These are phyloP conservation scores for Arachis monticola DNA, from an alignment of 331 rosid genomes.

Conservation along the genomic window DNA sequence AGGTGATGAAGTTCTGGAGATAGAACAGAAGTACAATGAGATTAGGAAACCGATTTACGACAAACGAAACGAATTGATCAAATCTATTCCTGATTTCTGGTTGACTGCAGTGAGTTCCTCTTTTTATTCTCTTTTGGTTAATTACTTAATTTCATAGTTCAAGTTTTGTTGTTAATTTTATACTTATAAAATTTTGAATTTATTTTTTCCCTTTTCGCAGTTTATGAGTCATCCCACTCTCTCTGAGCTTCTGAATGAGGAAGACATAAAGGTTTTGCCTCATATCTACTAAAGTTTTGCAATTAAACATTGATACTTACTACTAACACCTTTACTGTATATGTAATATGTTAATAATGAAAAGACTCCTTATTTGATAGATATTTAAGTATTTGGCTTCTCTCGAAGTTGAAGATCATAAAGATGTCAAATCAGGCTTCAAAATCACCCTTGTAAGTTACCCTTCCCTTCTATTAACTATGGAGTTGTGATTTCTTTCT, in stretches of 20 bases:
- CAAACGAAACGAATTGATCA: conserved; percentile 72
- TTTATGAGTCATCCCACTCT: conserved; percentile 93
- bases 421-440: conserved; percentile 91
- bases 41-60: conserved; percentile 79
- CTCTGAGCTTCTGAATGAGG: conserved; percentile 70
- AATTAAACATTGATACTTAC: neutral
- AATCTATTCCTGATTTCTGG: conserved; percentile 94
- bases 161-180: neutral
- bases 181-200: neutral
- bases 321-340: neutral
- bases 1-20: conserved; percentile 83
- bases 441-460: conserved; percentile 79
- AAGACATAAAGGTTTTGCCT: conserved; percentile 70
- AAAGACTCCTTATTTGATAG: conserved; percentile 44
- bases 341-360: conserved; percentile 22
- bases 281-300: neutral
- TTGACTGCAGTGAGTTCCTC: conserved; percentile 77
- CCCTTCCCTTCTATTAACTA: neutral
- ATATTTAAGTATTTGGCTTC: conserved; percentile 82
- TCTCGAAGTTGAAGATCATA: conserved; percentile 86
- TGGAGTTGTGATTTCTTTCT: neutral
- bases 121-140: conserved; percentile 22
- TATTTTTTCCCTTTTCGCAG: conserved; percentile 48
- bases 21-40: conserved; percentile 92
- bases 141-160: neutral